Base-by-base conservation (phyloP, 345 rosid genomes). In the Mangifera indica region DNA sequence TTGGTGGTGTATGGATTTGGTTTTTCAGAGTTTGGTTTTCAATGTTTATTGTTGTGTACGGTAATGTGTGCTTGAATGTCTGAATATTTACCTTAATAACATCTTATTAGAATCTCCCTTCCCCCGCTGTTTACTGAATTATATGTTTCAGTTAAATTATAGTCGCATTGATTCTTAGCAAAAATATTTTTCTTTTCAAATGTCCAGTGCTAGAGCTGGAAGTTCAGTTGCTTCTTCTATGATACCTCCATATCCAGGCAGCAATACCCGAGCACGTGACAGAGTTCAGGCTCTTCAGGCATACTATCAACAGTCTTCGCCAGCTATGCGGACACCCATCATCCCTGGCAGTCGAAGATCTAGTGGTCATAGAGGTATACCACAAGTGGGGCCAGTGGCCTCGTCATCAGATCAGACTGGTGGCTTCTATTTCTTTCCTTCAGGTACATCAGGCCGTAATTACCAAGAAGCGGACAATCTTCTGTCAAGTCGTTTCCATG, bases 201-300 rank as follows among this genome's bases (percentile, higher is more conserved):
- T 88, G 91, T 73, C 86, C 5, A 84, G 86, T 82, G 87, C 88
- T 63, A 86, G 96, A 75, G 82, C 89, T 0, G 94, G 93, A 42
- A 88, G 90, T 81, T 85, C 98, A 3, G 88, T 81, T 48, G 76
- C 87, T 62, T 85, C 97, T 25, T 77, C 91, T 0, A 77, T 88
- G 81, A 82, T 86, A 69, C 91, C 93, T 13, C 91, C 94, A 60
- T 95, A 91, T 76, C 94, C 89, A 11, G 99, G 97, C 73, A 95
- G 97, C 81, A 92, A 85, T 68, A 92, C 92, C 20, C 86, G 99
- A 22, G 82, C 89, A n/a, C 87, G 90, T 53, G 97, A 91, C 70
- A 82, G 98, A 80, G 89, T 88, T 70, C 99, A 91, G 79, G 97
- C 98, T 46, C 90, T 92, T 49, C 96, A 92, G 79, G 98, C 97